These are phyloP conservation scores for Stevia rebaudiana DNA, from an alignment of 140 eudicot genomes.

Conservation along the genomic window DNA sequence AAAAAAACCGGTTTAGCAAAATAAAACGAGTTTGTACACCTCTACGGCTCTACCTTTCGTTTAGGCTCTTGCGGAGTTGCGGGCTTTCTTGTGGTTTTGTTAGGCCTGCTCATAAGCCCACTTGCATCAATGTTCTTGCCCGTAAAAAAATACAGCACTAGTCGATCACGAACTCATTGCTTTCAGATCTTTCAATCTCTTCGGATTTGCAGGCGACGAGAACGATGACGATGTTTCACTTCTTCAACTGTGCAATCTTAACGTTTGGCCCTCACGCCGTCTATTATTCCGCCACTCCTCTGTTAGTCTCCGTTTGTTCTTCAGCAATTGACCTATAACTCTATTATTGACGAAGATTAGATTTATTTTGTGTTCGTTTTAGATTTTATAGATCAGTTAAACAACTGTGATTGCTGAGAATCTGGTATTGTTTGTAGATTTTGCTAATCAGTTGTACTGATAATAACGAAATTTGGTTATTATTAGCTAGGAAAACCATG, in stretches of 20 bases:
- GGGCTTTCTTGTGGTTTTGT: no score
- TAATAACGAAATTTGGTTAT: constrained; percentile 8
- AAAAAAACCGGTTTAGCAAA: no score
- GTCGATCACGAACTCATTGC: background rate
- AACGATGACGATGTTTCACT: constrained; percentile 91
- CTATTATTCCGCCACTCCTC: constrained; percentile 94
- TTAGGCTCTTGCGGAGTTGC: no score
- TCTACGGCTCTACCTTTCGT: no score
- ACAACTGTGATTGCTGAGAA: background rate
- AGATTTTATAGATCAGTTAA: constrained; percentile 6
- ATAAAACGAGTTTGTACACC: no score
- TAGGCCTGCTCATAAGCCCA: no score
- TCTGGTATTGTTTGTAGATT: background rate
- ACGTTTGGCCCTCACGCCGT: constrained; percentile 99
- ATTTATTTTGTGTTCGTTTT: constrained; percentile 3
- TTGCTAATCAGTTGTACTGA: background rate
- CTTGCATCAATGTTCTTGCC: no score
- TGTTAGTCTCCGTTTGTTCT: constrained; percentile 47
- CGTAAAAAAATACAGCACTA: background rate
- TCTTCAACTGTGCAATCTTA: constrained; percentile 92
- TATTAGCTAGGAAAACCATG: background rate
- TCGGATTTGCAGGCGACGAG: constrained; percentile 13
- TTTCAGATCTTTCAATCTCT: constrained; percentile 19
- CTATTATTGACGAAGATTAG: constrained; percentile 1
- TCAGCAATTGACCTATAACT: constrained; percentile 3